Percentiles rank a stretch among this genome's conserved stretches.
Conservation (phyloP, 441 rosid species). For the Theobroma grandiflorum region DNA sequence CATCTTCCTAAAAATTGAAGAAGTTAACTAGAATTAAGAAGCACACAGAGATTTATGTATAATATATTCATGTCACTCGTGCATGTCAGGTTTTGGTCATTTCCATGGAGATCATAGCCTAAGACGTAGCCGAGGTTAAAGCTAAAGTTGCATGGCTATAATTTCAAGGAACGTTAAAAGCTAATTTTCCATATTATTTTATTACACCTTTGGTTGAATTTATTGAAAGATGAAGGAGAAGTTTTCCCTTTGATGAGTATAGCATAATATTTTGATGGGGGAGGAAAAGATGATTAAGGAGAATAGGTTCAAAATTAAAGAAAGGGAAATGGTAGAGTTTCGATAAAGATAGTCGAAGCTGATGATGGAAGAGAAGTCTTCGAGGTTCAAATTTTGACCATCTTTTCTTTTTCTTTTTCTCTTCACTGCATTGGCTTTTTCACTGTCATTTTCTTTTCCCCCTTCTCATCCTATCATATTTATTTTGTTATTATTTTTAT, state of each 20-base stretch:
- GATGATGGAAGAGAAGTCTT: constrained; percentile 68
- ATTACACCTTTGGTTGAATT: neutral
- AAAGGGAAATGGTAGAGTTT: constrained; percentile 46
- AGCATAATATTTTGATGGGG: neutral
- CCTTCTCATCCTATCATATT: constrained; percentile 23
- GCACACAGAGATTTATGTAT: neutral
- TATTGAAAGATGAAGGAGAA: neutral
- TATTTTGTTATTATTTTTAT: neutral
- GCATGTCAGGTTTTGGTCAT: constrained; percentile 48
- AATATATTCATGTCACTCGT: constrained; percentile 40
- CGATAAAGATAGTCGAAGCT: constrained; percentile 64
- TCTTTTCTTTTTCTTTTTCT: constrained; percentile 52
- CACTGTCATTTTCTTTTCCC: constrained; percentile 41
- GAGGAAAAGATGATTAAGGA: neutral
- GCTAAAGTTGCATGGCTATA: constrained; percentile 56
- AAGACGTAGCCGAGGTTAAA: constrained; percentile 33
- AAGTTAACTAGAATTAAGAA: neutral
- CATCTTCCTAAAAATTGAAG: constrained; percentile 5
- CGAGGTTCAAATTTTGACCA: constrained; percentile 80
- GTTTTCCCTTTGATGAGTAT: neutral
- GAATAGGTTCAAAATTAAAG: constrained; percentile 21
- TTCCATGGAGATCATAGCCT: constrained; percentile 14
- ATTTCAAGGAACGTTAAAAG: constrained; percentile 48
- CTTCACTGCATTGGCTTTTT: constrained; percentile 45
- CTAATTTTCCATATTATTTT: neutral